phyloP scores from a whole-genome alignment of 768 basidiomycete genomes.

The Rhodotorula babjevae region DNA sequence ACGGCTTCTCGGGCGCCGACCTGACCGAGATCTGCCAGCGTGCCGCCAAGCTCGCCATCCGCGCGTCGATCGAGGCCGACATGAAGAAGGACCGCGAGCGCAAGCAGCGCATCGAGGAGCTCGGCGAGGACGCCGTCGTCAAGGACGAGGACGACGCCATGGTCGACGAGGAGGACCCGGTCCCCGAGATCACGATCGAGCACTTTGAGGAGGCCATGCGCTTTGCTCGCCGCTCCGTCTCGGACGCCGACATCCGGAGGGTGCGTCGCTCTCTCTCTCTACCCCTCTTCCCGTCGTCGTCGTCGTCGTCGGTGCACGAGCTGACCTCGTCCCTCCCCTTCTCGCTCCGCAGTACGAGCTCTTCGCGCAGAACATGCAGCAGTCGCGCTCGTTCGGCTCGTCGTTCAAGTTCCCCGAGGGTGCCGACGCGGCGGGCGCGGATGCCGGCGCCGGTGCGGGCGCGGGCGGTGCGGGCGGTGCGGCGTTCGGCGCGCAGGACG shows the following conservation, averaged over 20 bases:
- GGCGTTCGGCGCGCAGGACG: slow-evolving; percentile 41
- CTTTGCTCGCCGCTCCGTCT: slow-evolving; percentile 88
- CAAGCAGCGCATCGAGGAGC: slow-evolving; percentile 72
- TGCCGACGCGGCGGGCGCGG: slow-evolving; percentile 37
- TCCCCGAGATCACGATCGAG: slow-evolving; percentile 59
- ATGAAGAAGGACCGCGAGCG: slow-evolving; percentile 72
- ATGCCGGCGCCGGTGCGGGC: slow-evolving; percentile 27
- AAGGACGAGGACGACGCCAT: slow-evolving; percentile 56
- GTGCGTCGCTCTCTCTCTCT: neutral
- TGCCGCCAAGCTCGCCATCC: slow-evolving; percentile 92
- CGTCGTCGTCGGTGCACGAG: neutral
- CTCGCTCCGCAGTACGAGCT: slow-evolving; percentile 72
- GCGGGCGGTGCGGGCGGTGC: slow-evolving; percentile 46
- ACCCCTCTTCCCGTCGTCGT: neutral
- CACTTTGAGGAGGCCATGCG: slow-evolving; percentile 67
- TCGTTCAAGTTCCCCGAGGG: slow-evolving; percentile 98
- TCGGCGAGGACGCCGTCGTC: slow-evolving; percentile 62
- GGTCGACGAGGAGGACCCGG: slow-evolving; percentile 83
- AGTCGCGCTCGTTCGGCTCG: slow-evolving; percentile 85
- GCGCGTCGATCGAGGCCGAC: slow-evolving; percentile 89
- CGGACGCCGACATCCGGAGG: slow-evolving; percentile 62
- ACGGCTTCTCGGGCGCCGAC: slow-evolving; percentile 99
- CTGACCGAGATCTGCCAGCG: slow-evolving; percentile 99
- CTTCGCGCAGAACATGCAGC: slow-evolving; percentile 90
- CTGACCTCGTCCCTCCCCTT: neutral